Evolutionary conservation across 305 asterid genomes (phyloP), one percentile per base, ranked within the genome.

Genomic region (Petunia hybrid): DNA sequence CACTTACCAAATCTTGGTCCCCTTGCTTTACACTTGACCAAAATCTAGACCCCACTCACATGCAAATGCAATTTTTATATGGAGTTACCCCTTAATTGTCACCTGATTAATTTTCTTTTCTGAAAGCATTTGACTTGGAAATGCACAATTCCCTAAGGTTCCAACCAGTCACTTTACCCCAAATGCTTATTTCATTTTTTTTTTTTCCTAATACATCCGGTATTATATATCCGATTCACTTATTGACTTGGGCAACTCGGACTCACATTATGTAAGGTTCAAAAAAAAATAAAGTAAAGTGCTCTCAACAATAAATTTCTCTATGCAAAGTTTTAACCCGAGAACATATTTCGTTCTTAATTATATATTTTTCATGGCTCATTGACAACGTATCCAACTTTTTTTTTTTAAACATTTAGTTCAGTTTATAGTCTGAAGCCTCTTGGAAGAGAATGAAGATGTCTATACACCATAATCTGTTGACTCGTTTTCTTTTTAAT

Each of bases 1-100:
- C 78, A 13, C 36, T 51, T n/a, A 7, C 63, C 63, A 73, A 51
- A 51, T 73, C 63, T 73, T 35, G 78, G 61, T 53, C 63, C 35
- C 31, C 7, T 48, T 36, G 36, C 38, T 73, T 73, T 35, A 36
- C 16, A 51, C 46, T 36, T 12, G 5, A 73, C 78, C 62, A 13
- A 35, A 78, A 73, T 57, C 66, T 39, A 35, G 62, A 75, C 85
- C 87, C 83, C 75, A 82, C 85, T 82, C 86, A 84, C 85, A 86
- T 82, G 87, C 84, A 73, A 51, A 73, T 73, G 43, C 53, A 73
- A 51, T 51, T 51, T 35, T 71, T 48, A 48, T 35, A 48, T 51
- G 63, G 63, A 31, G 43, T 71, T 35, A 71, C 43, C 78, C 61
- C 77, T 31, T 10, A 14, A 6, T 48, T 5, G 12, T 66, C 73